These are phyloP conservation scores for Trichoderma sp. DNA, from an alignment of 2,329 filamentous ascomycete species.

Conservation along the genomic window DNA sequence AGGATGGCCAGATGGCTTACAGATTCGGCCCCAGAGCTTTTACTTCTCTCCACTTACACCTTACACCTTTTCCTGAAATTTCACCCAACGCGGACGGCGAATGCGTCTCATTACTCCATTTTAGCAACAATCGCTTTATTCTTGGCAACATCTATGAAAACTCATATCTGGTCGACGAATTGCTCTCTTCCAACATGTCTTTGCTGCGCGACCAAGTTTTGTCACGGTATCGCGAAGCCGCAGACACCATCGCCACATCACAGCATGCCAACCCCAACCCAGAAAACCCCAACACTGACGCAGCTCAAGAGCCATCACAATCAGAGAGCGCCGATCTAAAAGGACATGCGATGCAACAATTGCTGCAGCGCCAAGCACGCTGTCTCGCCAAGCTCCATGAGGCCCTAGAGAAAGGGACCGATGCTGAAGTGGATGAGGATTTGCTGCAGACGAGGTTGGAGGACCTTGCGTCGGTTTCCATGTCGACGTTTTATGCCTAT, in stretches of 20 bases:
- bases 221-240: slow-evolving; percentile 35
- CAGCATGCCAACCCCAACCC: not conserved
- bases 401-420: not conserved
- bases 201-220: slow-evolving; percentile 33
- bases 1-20: not conserved
- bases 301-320: not conserved
- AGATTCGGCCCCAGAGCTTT: not conserved
- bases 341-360: slow-evolving; percentile 33
- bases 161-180: not conserved
- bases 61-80: not conserved
- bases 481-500: slow-evolving; percentile 70
- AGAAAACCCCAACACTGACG: not conserved
- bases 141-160: not conserved
- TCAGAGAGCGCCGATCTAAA: slow-evolving; percentile 11
- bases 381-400: slow-evolving; percentile 35
- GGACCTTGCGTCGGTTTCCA: slow-evolving; percentile 62
- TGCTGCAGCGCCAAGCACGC: slow-evolving; percentile 40
- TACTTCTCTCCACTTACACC: not conserved
- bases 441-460: slow-evolving; percentile 52
- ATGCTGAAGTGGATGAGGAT: slow-evolving; percentile 23
- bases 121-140: not conserved
- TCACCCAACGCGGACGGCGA: not conserved
- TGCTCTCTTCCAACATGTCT: slow-evolving; percentile 30
- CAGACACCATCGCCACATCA: slow-evolving; percentile 30
- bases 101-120: not conserved